Percentiles rank a stretch among this genome's conserved stretches.
Conservation (phyloP, 179 eudicot species). For the Carnegiea gigantea region DNA sequence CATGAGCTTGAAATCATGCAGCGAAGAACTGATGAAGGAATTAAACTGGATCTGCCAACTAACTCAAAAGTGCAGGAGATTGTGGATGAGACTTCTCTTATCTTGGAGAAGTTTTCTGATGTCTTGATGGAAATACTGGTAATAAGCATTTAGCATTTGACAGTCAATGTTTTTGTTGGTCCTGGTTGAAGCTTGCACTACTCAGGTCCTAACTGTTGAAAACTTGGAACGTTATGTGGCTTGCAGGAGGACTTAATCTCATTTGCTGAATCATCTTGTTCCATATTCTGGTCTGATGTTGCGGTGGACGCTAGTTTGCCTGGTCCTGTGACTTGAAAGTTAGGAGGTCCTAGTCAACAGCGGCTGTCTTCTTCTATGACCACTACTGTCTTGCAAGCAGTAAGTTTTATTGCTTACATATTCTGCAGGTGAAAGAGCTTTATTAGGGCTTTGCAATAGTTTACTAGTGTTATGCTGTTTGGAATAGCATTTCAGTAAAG, state of each 20-base stretch:
- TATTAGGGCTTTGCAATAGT: neutral
- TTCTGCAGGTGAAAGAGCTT: neutral
- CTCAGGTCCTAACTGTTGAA: neutral
- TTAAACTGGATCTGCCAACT: constrained; percentile 14
- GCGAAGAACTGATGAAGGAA: constrained; percentile 35
- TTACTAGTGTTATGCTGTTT: neutral
- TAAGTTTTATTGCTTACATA: constrained; percentile 37
- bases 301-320: constrained; percentile 50
- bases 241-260: constrained; percentile 68
- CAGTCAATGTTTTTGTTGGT: neutral
- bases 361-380: constrained; percentile 61
- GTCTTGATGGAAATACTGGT: constrained; percentile 61
- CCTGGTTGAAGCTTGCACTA: neutral
- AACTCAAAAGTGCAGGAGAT: constrained; percentile 9
- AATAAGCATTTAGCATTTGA: constrained; percentile 14
- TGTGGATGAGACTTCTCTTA: constrained; percentile 7
- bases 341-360: constrained; percentile 97
- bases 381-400: constrained; percentile 78
- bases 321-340: constrained; percentile 68
- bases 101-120: constrained; percentile 49
- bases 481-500: neutral
- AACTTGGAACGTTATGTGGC: neutral
- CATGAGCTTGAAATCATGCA: constrained; percentile 70
- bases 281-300: constrained; percentile 61
- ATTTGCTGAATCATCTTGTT: constrained; percentile 55